Evolutionary conservation across 2,329 filamentous ascomycete species (phyloP), one percentile per base, ranked within the genome.

Genomic region (Exutisphaerella laricina): DNA sequence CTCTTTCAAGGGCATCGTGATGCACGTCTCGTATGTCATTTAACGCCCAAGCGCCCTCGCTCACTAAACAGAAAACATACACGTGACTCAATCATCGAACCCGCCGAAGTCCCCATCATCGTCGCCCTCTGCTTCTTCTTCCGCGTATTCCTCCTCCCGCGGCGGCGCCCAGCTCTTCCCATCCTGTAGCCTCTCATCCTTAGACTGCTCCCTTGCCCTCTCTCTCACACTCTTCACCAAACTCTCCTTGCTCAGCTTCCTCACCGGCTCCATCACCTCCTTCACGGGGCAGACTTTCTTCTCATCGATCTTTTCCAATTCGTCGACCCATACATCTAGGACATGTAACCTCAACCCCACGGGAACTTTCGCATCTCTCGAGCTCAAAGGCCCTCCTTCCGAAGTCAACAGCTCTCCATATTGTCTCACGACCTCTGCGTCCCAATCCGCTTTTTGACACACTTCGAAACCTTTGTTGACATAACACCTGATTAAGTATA

Each of bases 311-410:
- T 81, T 82, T 65, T 89, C 85, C 57, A 89, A 66, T 73, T 96
- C 89, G 64, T 97, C 92, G 6, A 94, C 77, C 79, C 85, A 97
- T 41, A 97, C 77, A 69, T 98, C 92, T 50, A 94, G 66, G 10
- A 89, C 77, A 66, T 98, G 92, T 64, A 94, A 81, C 50, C 88
- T 72, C 63, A 98, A 62, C 0, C 92, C 92, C 55, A 92, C 85
- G 0, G 90, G 85, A 1, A 94, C 78, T 57, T 78, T 80, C 39
- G 58, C 56, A 54, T 76, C 68, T 43, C 58, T 64, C 9, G 65
- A 48, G 53, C 68, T 71, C 51, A 77, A 55, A 12, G 72, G 71
- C 5, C 61, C 50, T 5, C 52, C 52, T 2, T 55, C 66, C 28
- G 67, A 65, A 36, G 61, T 62, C 55, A 80, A 44, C 8, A 81